Conservation (phyloP, 352 stramenopile species). For the Globisporangium nodosum region DNA sequence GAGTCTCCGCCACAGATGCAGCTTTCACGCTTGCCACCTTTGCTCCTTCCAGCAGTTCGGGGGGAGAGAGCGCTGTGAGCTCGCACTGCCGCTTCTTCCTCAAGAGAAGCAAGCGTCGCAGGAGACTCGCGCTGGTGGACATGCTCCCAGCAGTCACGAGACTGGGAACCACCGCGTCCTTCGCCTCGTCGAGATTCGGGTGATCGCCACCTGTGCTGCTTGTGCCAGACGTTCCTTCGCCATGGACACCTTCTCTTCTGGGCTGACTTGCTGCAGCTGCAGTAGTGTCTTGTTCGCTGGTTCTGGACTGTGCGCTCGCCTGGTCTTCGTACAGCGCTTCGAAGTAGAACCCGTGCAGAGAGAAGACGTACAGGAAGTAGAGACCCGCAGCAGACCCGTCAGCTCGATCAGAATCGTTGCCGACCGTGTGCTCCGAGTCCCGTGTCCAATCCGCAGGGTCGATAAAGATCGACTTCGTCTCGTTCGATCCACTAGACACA, state of each 20-base stretch:
- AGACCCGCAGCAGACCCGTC: conserved; percentile 2
- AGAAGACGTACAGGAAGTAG: conserved; percentile 36
- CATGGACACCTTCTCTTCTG: not conserved
- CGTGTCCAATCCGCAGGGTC: conserved; percentile 1
- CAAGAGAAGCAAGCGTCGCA: conserved; percentile 34
- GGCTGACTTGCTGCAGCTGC: not conserved
- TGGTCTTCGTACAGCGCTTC: conserved; percentile 20
- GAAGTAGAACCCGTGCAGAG: conserved; percentile 32
- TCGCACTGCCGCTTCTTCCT: conserved; percentile 28
- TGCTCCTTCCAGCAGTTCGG: conserved; percentile 28
- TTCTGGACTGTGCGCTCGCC: not conserved
- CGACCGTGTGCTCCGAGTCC: not conserved
- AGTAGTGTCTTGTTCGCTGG: not conserved
- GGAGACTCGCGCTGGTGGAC: conserved; percentile 16
- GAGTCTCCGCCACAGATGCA: conserved; percentile 23
- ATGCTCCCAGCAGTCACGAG: not conserved
- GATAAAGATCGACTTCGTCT: conserved; percentile 35
- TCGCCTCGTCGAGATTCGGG: too few relatives aligned
- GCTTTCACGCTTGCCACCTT: conserved; percentile 26
- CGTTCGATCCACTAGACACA: conserved; percentile 18
- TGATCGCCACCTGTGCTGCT: too few relatives aligned
- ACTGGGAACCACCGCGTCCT: not conserved
- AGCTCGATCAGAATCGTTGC: not conserved
- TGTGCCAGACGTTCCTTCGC: not conserved
- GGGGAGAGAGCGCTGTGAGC: conserved; percentile 16